Base-by-base conservation (phyloP, 352 stramenopile species). In the Blastocystis sp. region DNA sequence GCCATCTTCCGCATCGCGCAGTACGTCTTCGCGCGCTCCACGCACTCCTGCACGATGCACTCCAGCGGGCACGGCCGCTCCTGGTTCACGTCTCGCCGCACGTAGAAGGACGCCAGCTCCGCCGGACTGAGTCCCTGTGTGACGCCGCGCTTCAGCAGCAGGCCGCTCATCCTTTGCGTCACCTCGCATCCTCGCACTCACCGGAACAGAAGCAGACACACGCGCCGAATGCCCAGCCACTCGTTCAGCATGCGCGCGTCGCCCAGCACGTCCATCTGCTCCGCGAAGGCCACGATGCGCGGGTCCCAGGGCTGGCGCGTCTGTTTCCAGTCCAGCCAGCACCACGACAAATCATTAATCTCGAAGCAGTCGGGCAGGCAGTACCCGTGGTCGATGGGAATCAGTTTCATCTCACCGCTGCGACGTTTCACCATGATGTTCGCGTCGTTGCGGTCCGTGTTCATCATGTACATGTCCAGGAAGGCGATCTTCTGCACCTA, bases 341-440 rank as follows among this genome's bases (percentile, higher is more conserved):
- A 98, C 96, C 95, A 98, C 90, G 98, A 95, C 89, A 96, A 98
- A 94, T 96, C 98, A 28, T 93, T 96, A 40, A 98, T 97, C 89
- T 98, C 95, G 19, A 97, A 90, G 57, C 94, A 94, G 84, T 97
- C 94, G 24, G 96, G 94, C 43, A 99, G 90, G 90, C 95, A 98
- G 89, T 98, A 98, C 14, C 97, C 97, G 90, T 99, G 97, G 91
- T 99, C 97, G 91, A 99, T 99, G n/a, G 97, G 97, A 77, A 98
- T 95, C 38, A 99, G 91, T 9, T 78, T 62, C 43, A 65, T 81
- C 14, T 43, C 28, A 0, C 63, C 9, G 43, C 78, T 57, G 28
- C 92, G 91, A 82, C 95, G 94, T 62, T 94, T 92, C 63, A 97
- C 96, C 10, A 99, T 91, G 71, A 99, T 96, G 89, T 98, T 99